Evolutionary conservation across 2,329 filamentous ascomycete genomes (phyloP).

Genomic region (Diaporthe vexans): DNA sequence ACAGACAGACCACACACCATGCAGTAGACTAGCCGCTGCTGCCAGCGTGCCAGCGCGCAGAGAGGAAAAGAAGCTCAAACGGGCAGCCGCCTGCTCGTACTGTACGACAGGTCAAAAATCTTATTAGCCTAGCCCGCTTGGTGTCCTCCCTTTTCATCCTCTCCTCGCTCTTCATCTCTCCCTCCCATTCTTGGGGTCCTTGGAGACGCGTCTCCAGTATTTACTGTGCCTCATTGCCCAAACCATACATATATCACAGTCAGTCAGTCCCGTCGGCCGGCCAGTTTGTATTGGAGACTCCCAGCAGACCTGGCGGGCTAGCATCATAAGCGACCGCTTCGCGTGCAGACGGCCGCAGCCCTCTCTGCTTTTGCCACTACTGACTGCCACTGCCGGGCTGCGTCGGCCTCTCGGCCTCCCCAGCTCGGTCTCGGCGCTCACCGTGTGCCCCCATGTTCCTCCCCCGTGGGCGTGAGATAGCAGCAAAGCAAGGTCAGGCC

Average conservation of each 20-base stretch:
- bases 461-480: background rate
- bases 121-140: conserved; percentile 29
- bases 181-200: background rate
- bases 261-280: background rate
- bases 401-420: conserved; percentile 22
- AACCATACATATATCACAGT: background rate
- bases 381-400: conserved; percentile 12
- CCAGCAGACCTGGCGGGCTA: background rate
- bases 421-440: conserved; percentile 28
- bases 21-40: conserved; percentile 30
- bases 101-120: conserved; percentile 29
- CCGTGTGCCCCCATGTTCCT: conserved; percentile 1
- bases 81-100: conserved; percentile 19
- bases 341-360: background rate
- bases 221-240: background rate
- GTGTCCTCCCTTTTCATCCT: conserved; percentile 24
- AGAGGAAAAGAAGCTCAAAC: conserved; percentile 17
- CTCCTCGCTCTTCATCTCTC: background rate
- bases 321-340: background rate
- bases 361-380: conserved; percentile 13
- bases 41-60: background rate
- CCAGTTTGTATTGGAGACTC: background rate
- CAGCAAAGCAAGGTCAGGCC: conserved; percentile 13
- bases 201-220: conserved; percentile 6
- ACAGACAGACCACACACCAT: conserved; percentile 14